phyloP scores from a whole-genome alignment of 306 rosid genomes.

The Abrus pulchellus region DNA sequence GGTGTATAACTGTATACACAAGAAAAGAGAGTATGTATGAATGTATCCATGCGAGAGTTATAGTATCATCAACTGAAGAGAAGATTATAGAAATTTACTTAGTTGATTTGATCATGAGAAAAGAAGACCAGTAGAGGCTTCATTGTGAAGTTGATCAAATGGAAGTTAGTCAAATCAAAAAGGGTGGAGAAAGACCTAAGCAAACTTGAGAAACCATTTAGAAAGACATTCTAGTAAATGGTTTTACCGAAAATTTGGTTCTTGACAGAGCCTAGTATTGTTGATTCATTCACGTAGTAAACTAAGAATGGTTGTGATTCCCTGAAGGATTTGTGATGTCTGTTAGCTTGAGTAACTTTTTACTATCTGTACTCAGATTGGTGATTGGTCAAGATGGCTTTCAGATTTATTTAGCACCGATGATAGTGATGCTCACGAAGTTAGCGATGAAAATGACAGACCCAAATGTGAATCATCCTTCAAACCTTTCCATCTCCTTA shows the following conservation, averaged over 20 bases:
- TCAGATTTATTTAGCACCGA: conserved; percentile 84
- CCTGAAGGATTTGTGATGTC: conserved; percentile 36
- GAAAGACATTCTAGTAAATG: not conserved
- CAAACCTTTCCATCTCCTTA: conserved; percentile 79
- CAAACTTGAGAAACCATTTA: conserved; percentile 17
- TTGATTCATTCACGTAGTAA: not conserved
- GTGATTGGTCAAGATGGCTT: conserved; percentile 93
- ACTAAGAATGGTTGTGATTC: conserved; percentile 27
- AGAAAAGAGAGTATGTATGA: conserved; percentile 21
- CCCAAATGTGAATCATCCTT: conserved; percentile 61
- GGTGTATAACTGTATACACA: conserved; percentile 4
- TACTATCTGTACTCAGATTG: conserved; percentile 66
- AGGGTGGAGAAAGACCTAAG: not conserved
- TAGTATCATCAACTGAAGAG: not conserved
- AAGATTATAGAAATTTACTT: not conserved
- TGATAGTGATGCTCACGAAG: conserved; percentile 65
- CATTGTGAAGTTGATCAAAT: conserved; percentile 1
- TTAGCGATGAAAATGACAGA: conserved; percentile 53
- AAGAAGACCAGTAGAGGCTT: conserved; percentile 12
- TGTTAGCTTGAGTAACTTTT: conserved; percentile 39
- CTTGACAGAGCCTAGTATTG: not conserved
- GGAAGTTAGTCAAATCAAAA: conserved; percentile 4
- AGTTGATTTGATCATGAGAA: conserved; percentile 17
- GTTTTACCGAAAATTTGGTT: not conserved
- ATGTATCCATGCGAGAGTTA: not conserved